A percentile compares a stretch with the other conserved stretches of the same genome.
phyloP scores from a whole-genome alignment of 2,329 filamentous ascomycete genomes.

The Verticillium tricorpus region DNA sequence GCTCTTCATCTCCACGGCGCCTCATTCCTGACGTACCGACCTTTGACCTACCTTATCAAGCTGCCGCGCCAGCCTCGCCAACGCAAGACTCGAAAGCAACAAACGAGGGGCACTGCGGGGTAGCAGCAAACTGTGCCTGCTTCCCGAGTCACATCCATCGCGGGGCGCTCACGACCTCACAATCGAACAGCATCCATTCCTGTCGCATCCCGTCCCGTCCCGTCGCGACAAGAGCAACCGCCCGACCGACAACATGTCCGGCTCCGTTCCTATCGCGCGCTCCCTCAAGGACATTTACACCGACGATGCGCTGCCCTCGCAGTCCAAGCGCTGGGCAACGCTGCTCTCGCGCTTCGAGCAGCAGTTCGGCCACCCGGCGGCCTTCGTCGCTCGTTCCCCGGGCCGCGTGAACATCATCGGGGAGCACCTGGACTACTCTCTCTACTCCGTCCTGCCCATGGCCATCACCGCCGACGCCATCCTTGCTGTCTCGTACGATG shows the following conservation, averaged over 20 bases:
- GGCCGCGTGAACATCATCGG: slow-evolving; percentile 97
- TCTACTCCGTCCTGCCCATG: slow-evolving; percentile 95
- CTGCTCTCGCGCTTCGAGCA: slow-evolving; percentile 68
- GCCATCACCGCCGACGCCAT: slow-evolving; percentile 89
- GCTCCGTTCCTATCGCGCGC: slow-evolving; percentile 66
- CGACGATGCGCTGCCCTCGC: slow-evolving; percentile 60
- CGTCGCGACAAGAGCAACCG: too few species aligned
- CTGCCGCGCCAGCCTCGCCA: background rate
- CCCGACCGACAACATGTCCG: slow-evolving; percentile 37
- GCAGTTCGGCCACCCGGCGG: slow-evolving; percentile 63
- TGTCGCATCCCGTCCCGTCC: too few species aligned
- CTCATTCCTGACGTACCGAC: background rate
- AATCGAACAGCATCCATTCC: too few species aligned
- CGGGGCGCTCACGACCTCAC: background rate
- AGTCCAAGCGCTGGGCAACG: slow-evolving; percentile 70
- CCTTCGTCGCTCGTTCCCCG: slow-evolving; percentile 85
- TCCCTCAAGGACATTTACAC: slow-evolving; percentile 82
- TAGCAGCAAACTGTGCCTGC: background rate
- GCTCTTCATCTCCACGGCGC: too few species aligned
- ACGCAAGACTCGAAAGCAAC: background rate
- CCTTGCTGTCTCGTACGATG: slow-evolving; percentile 65
- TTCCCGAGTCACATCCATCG: background rate
- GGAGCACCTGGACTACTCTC: slow-evolving; percentile 98
- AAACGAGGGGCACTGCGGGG: background rate
- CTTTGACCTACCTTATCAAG: background rate